These are phyloP conservation scores for Clarireedia homoeocarpa DNA, from an alignment of 2,329 filamentous ascomycete species.

Conservation along the genomic window DNA sequence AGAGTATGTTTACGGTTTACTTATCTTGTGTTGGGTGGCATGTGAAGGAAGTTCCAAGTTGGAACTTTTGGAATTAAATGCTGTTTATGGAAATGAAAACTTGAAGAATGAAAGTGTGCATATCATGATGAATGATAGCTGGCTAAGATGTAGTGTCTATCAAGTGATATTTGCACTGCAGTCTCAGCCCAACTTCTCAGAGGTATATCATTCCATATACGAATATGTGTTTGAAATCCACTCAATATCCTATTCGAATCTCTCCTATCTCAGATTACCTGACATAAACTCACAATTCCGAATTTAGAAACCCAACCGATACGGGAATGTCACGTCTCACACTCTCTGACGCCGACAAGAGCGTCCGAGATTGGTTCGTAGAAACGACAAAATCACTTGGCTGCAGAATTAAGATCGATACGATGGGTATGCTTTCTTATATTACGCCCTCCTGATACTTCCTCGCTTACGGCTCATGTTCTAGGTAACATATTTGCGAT, in stretches of 20 bases:
- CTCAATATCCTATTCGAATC: background rate
- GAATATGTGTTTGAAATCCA: too few species aligned
- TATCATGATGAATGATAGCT: too few species aligned
- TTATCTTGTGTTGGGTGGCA: too few species aligned
- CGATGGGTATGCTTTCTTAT: conserved; percentile 48
- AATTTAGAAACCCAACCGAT: conserved; percentile 44
- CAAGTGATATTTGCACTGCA: too few species aligned
- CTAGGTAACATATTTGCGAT: conserved; percentile 64
- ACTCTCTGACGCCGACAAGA: conserved; percentile 62
- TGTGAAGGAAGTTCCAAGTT: too few species aligned
- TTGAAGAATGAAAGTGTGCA: too few species aligned
- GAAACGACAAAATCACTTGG: conserved; percentile 53
- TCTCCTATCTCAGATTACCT: background rate
- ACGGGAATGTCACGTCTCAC: conserved; percentile 72
- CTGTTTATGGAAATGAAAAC: too few species aligned
- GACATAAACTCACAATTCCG: background rate
- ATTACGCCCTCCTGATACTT: background rate
- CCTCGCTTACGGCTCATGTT: background rate
- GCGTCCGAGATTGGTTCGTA: conserved; percentile 69
- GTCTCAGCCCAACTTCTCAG: too few species aligned
- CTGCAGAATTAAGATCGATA: conserved; percentile 60
- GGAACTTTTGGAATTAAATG: too few species aligned
- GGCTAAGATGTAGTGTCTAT: too few species aligned
- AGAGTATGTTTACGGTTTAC: conserved; percentile 40
- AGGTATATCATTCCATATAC: too few species aligned